Percentiles rank a stretch among this genome's conserved stretches.
These are phyloP conservation scores for Pichia gijzeniarum DNA, from an alignment of 805 yeast species.

Conservation along the genomic window DNA sequence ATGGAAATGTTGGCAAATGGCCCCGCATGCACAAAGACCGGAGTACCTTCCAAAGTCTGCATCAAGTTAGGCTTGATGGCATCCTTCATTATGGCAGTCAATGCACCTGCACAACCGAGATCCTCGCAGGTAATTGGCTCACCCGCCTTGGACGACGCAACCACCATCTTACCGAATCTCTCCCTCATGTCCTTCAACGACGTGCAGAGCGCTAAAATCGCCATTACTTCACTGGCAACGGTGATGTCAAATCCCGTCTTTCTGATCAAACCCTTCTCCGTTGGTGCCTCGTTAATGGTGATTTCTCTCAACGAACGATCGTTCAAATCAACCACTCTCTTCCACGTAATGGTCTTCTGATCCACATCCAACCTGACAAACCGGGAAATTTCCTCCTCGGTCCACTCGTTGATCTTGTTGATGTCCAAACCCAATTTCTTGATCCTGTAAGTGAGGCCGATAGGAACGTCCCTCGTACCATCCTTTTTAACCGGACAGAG, in stretches of 20 bases:
- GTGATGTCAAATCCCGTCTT: constrained; percentile 92
- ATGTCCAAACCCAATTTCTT: constrained; percentile 74
- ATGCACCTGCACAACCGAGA: constrained; percentile 91
- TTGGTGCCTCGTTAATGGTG: constrained; percentile 86
- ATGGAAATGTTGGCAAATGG: constrained; percentile 97
- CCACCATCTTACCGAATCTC: constrained; percentile 84
- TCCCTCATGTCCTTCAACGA: constrained; percentile 77
- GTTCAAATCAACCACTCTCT: constrained; percentile 90
- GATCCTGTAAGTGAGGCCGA: constrained; percentile 71
- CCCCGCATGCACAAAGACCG: constrained; percentile 96
- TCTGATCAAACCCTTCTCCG: constrained; percentile 84
- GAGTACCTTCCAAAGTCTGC: constrained; percentile 98
- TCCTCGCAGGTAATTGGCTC: constrained; percentile 91
- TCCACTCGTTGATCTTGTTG: constrained; percentile 74
- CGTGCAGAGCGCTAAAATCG: constrained; percentile 79
- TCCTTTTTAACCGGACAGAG: constrained; percentile 75
- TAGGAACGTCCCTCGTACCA: constrained; percentile 72
- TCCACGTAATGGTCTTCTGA: constrained; percentile 84
- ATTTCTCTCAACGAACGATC: constrained; percentile 87
- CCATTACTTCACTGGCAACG: constrained; percentile 96
- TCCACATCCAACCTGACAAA: constrained; percentile 86
- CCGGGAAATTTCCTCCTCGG: constrained; percentile 62
- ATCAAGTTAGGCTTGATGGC: constrained; percentile 94
- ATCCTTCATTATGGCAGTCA: constrained; percentile 90
- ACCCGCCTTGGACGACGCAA: constrained; percentile 70